A percentile compares a stretch with the other conserved stretches of the same genome.
Evolutionary conservation across 108 stramenopile genomes (phyloP).

Genomic region (Cyclotella sp.): DNA sequence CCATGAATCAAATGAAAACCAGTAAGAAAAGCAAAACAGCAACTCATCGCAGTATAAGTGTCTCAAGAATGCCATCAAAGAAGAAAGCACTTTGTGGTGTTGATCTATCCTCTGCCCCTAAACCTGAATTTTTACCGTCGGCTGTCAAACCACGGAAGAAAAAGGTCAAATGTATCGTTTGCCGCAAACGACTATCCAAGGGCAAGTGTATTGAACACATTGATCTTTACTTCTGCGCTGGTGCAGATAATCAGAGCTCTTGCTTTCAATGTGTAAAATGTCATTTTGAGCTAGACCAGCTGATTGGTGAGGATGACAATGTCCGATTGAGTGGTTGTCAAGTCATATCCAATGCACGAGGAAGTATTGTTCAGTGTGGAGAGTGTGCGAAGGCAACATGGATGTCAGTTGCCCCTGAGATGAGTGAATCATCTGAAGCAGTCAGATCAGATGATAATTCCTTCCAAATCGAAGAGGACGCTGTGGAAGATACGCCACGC

Average conservation of each 20-base stretch:
- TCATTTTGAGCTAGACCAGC: background rate
- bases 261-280: slow-evolving; percentile 23
- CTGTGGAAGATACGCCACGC: background rate
- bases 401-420: too few species aligned
- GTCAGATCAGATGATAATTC: background rate
- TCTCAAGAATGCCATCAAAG: background rate
- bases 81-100: background rate
- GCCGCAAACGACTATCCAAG: slow-evolving; percentile 5
- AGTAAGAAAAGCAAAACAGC: background rate
- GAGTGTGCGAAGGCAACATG: background rate
- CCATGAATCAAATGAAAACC: background rate
- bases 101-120: background rate
- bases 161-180: slow-evolving; percentile 19
- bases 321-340: slow-evolving; percentile 4
- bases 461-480: background rate
- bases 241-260: background rate
- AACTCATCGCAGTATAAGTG: slow-evolving; percentile 3
- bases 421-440: background rate
- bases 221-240: slow-evolving; percentile 8
- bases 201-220: slow-evolving; percentile 12
- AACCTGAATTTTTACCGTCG: background rate
- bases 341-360: slow-evolving; percentile 35
- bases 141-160: background rate
- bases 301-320: background rate
- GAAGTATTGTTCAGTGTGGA: slow-evolving; percentile 39